Conservation (phyloP, 1,139 yeast genomes). For the Arxiozyma slooffiae region DNA sequence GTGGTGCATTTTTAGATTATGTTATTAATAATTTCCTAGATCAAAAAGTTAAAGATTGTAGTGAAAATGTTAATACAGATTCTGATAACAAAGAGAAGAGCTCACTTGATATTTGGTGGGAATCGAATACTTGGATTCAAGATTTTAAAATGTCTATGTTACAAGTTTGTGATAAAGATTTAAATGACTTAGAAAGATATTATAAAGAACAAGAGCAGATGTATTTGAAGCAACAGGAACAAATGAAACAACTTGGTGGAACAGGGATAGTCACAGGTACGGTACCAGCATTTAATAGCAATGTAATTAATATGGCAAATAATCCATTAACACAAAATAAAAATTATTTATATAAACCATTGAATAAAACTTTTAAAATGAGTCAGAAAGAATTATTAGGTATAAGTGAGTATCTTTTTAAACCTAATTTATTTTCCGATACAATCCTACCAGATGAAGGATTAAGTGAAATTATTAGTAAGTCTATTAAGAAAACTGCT, state of each 20-base stretch:
- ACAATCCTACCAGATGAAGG: slow-evolving; percentile 20
- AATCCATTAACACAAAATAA: slow-evolving; percentile 21
- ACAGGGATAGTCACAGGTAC: slow-evolving; percentile 2
- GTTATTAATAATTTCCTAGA: slow-evolving; percentile 36
- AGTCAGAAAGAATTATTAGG: slow-evolving; percentile 21
- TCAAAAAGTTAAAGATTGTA: slow-evolving; percentile 5
- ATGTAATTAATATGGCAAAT: slow-evolving; percentile 8
- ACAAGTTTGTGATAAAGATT: slow-evolving; percentile 25
- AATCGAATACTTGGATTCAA: slow-evolving; percentile 25
- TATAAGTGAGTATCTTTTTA: slow-evolving; percentile 24
- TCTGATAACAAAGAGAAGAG: neutral
- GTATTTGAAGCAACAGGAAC: slow-evolving; percentile 18
- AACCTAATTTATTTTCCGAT: slow-evolving; percentile 18
- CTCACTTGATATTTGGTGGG: slow-evolving; percentile 19
- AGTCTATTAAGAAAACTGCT: slow-evolving; percentile 25
- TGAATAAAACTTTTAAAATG: slow-evolving; percentile 16
- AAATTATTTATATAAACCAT: slow-evolving; percentile 16
- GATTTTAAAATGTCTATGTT: slow-evolving; percentile 24
- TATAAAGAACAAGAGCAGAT: slow-evolving; percentile 18
- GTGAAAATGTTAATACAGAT: neutral
- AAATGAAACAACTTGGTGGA: slow-evolving; percentile 11
- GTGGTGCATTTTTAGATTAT: slow-evolving; percentile 59
- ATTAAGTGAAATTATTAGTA: slow-evolving; percentile 21
- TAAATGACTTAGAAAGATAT: slow-evolving; percentile 22
- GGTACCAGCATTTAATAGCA: slow-evolving; percentile 2